Evolutionary conservation across 2,329 filamentous ascomycete species (phyloP).

Genomic region (Diaporthe capsici): DNA sequence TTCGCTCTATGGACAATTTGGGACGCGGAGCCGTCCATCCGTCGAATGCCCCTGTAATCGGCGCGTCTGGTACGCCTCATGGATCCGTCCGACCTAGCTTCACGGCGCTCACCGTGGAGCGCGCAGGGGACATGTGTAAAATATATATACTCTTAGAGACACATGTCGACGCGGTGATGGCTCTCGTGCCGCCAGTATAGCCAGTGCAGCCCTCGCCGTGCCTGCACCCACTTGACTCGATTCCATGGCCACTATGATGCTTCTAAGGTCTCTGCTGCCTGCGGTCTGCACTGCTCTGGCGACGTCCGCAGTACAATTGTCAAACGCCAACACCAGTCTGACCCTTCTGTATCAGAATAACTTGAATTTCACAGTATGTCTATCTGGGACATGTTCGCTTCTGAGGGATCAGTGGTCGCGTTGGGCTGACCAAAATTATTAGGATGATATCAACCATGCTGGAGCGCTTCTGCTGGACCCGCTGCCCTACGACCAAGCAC

Average conservation of each 20-base stretch:
- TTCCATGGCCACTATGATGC: neutral
- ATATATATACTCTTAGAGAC: neutral
- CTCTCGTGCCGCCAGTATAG: neutral
- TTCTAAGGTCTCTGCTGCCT: neutral
- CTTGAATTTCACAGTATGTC: conserved; percentile 10
- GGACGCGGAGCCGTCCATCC: conserved; percentile 15
- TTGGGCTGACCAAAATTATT: neutral
- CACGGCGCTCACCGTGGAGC: neutral
- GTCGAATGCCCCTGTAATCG: neutral
- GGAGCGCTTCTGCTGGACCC: conserved; percentile 6
- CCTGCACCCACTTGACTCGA: neutral
- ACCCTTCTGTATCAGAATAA: conserved; percentile 17
- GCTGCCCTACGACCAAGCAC: conserved; percentile 15
- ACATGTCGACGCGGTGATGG: neutral
- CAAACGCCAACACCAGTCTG: conserved; percentile 6
- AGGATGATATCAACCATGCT: conserved; percentile 23
- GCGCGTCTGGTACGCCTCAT: neutral
- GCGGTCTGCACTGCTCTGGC: neutral
- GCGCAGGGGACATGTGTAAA: neutral
- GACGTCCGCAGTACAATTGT: neutral
- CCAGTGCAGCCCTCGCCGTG: neutral
- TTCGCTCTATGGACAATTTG: neutral
- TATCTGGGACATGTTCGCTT: neutral
- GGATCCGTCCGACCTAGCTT: neutral
- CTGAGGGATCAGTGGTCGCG: neutral